Base-by-base conservation (phyloP, 352 stramenopile genomes). In the Pythium periplocum region DNA sequence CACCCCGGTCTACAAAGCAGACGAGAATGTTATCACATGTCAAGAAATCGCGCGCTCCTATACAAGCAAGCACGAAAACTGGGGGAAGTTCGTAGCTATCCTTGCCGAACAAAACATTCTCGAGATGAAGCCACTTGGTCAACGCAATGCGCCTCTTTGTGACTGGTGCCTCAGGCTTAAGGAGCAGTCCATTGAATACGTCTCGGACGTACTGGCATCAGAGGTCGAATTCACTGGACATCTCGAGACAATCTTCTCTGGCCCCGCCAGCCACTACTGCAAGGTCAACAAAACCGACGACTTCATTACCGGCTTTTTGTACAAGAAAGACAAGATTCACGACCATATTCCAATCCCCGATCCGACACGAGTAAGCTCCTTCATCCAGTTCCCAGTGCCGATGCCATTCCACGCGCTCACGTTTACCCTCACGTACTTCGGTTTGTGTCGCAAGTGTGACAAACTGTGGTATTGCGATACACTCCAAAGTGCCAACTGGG, bases 271-370 rank as follows among this genome's bases (percentile, higher is more conserved):
- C 33, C 78, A 91, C 53, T 83, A 90, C 48, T 93, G 84, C 62
- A 92, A 89, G 52, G 76, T 94, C 31, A 91, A 88, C 47, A 82
- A 81, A 34, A 90, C 74, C 8, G 84, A 91, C 49, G 84, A 94
- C 55, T 91, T 87, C 41, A 86, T 93, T 55, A 90, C 81, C 50
- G 84, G 84, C 11, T 94, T 94, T 54, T 68, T 94, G 67, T 94
- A 90, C 82, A 94, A 94, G 64, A 94, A 94, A 57, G 84, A 94
- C 68, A 94, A 94, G 56, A 92, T 94, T 41, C 84, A 94, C 61
- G 84, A 94, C 44, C 84, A 94, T 58, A 90, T 94, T 51, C 84
- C 84, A 43, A 90, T 94, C 49, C 84, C 84, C 4, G 82, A 94
- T 57, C 82, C 84, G 1, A 94, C 81, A 33, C 78, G 81, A 42